These are phyloP conservation scores for Tilletia walkeri DNA, from an alignment of 1,284 basidiomycete genomes.

Conservation along the genomic window DNA sequence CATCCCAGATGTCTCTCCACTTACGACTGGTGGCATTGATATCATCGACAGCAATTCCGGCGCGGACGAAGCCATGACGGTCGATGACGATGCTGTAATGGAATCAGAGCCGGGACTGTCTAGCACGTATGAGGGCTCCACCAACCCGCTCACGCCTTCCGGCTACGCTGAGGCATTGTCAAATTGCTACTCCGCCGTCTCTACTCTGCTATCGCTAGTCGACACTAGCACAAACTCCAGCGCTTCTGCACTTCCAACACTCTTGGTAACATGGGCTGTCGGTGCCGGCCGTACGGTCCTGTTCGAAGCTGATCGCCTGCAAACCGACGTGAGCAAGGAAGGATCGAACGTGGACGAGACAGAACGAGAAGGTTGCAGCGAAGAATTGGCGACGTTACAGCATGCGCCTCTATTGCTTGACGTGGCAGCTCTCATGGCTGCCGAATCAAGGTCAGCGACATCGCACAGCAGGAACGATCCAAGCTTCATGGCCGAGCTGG, in stretches of 20 bases:
- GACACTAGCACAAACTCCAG: not conserved
- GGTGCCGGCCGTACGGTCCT: not conserved
- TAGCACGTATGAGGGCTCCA: not conserved
- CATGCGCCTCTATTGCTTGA: not conserved
- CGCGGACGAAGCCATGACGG: not conserved
- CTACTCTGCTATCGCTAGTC: not conserved
- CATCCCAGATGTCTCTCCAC: not conserved
- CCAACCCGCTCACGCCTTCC: conserved; percentile 2
- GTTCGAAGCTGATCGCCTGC: conserved; percentile 1
- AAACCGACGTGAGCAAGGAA: not conserved
- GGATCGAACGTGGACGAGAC: not conserved
- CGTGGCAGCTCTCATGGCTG: not conserved
- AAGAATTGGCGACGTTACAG: not conserved
- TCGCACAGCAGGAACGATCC: not conserved
- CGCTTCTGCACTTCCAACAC: not conserved
- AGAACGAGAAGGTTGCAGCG: not conserved
- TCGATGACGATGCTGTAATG: not conserved
- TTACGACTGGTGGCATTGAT: no score
- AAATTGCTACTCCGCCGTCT: not conserved
- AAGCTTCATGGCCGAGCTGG: not conserved
- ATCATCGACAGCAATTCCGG: not conserved
- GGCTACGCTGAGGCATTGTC: not conserved
- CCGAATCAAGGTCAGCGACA: not conserved
- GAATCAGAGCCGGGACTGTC: not conserved
- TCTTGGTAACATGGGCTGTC: not conserved